Evolutionary conservation across 805 yeast species (phyloP).

Genomic region (Starmera dryadoides): DNA sequence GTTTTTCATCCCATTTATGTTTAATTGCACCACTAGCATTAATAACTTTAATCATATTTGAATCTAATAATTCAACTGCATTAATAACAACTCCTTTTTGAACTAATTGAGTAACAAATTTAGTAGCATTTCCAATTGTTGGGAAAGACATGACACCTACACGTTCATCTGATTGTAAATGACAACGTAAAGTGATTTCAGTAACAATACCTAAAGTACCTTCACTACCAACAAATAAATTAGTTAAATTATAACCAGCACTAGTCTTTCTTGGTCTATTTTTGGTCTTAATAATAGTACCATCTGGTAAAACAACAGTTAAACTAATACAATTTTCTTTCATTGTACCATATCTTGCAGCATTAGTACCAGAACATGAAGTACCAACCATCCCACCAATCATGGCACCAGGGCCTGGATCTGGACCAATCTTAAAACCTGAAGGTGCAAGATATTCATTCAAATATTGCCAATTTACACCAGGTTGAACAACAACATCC

Average conservation of each 20-base stretch:
- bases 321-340: conserved; percentile 55
- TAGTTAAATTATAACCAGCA: conserved; percentile 69
- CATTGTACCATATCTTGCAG: conserved; percentile 70
- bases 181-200: conserved; percentile 61
- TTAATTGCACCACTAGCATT: conserved; percentile 46
- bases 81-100: conserved; percentile 53
- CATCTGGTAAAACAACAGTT: conserved; percentile 71
- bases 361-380: conserved; percentile 70
- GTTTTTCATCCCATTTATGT: conserved; percentile 42
- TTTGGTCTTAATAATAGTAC: conserved; percentile 61
- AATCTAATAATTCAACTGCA: conserved; percentile 66
- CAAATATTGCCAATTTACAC: conserved; percentile 66
- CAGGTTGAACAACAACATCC: conserved; percentile 68
- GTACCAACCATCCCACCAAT: conserved; percentile 70
- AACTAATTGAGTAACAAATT: conserved; percentile 53
- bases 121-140: conserved; percentile 57
- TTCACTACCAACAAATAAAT: conserved; percentile 62
- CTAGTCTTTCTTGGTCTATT: conserved; percentile 65
- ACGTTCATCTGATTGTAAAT: conserved; percentile 55
- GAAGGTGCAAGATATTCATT: conserved; percentile 37
- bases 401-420: conserved; percentile 69
- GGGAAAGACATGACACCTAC: conserved; percentile 64
- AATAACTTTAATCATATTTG: conserved; percentile 56
- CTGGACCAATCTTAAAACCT: conserved; percentile 71
- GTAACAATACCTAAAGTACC: conserved; percentile 72